Evolutionary conservation across 176 grass and related monocot species (phyloP), one percentile per base, ranked within the genome.

Genomic region (Hordeum marinum): DNA sequence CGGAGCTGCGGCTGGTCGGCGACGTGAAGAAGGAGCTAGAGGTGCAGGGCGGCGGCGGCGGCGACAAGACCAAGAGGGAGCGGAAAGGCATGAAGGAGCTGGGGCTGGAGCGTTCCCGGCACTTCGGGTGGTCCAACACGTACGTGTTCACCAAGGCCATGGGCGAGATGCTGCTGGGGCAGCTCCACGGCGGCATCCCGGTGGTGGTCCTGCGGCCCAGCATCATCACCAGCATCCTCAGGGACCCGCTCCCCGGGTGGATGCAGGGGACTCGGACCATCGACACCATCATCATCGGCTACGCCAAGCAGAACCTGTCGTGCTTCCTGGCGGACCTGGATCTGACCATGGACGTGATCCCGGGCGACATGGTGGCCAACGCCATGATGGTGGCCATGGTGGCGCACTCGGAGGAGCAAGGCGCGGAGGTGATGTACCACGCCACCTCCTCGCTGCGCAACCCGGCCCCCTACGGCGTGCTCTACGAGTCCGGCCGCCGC

Each of bases 71-170:
- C 7, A 81, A 70, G 72, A 68, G 23, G 20, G 78, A 94, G 85
- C 25, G 83, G 63, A 89, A 63, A 42, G 65, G 82, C 23, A 94
- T 97, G 95, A 94, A 93, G 79, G 95, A 97, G 80, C 88, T 97
- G 9, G 95, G 95, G 34, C 84, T 94, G n/a, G 79, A 85, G 27
- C 90, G 91, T 77, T 93, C 74, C 12, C 75, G 72, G 0, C 75
- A 89, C 55, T 97, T 84, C 60, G 94, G 94, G 3, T 97, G 94
- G 94, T 88, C 94, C 63, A 97, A 97, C 77, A 97, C 94, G 15
- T 97, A 97, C 76, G 92, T 97, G 18, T 94, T 88, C 87, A 97
- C 85, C 78, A 97, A 97, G 86, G 94, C 94, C 65, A 76, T 97
- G 77, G 92, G 90, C 8, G 94, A 97, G 92, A 41, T 86, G 68